Conservation (phyloP, 2,329 filamentous ascomycete species). For the Aspergillus sp. region DNA sequence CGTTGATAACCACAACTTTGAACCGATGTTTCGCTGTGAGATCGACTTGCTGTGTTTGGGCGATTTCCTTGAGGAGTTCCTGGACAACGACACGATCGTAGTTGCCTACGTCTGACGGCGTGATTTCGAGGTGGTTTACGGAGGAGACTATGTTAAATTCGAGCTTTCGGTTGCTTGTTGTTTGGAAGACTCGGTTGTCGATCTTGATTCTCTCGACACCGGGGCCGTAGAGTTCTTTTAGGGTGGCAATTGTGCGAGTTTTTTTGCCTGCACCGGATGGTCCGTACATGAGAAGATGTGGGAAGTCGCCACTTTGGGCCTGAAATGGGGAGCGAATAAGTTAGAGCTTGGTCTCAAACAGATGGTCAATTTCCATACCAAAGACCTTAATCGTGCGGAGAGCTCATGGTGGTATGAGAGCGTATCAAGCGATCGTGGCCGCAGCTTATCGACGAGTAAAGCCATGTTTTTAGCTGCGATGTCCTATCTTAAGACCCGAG, state of each 20-base stretch:
- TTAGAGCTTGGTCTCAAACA: not conserved
- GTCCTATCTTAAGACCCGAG: not conserved
- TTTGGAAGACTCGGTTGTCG: conserved; percentile 94
- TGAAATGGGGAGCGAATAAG: conserved; percentile 36
- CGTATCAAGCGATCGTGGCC: conserved; percentile 51
- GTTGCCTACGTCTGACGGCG: conserved; percentile 91
- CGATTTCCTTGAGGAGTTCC: conserved; percentile 94
- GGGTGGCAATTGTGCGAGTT: conserved; percentile 89
- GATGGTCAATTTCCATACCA: conserved; percentile 57
- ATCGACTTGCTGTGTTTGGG: conserved; percentile 99
- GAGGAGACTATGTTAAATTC: conserved; percentile 99
- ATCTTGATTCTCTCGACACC: conserved; percentile 99
- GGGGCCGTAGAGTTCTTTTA: conserved; percentile 92
- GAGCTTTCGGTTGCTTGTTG: conserved; percentile 90
- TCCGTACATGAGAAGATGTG: conserved; percentile 94
- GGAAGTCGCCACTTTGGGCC: conserved; percentile 97
- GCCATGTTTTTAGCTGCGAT: conserved; percentile 50
- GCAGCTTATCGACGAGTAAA: conserved; percentile 64
- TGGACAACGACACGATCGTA: conserved; percentile 96
- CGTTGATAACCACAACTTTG: conserved; percentile 99
- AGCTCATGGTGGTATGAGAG: conserved; percentile 88
- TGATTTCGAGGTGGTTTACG: conserved; percentile 97
- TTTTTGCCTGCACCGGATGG: conserved; percentile 97
- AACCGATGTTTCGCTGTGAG: conserved; percentile 85
- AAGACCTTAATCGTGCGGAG: conserved; percentile 78